Base-by-base conservation (phyloP, 768 basidiomycete genomes). In the Mycena albidolilacea region DNA sequence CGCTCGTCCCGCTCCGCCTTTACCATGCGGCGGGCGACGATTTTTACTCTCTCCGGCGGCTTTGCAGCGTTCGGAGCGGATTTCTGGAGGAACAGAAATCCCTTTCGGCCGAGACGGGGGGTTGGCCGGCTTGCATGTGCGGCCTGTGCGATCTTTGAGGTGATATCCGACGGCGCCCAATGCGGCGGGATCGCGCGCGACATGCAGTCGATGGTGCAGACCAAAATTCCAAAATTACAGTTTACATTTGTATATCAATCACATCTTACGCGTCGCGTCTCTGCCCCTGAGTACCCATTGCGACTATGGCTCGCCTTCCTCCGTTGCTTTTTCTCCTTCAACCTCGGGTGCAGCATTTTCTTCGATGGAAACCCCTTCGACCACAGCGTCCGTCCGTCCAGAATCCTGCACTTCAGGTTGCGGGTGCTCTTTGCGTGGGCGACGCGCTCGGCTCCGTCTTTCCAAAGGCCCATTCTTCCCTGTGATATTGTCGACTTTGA, bases 1-100 rank as follows among this genome's bases (percentile, higher is more conserved):
- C 83, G 81, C 77, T 86, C 86, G 65, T 85, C 85, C 46, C 84
- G 81, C 71, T 87, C 86, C 2, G 85, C 84, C 79, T 86, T 87
- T 19, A 62, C 63, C 14, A 81, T 77, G 41, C 83, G 79, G 46
- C 79, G 76, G 14, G 65, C 64, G n/a, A 65, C 69, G 62, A 78
- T 73, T 54, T 67, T 66, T 19, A 74, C 37, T 35, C 55, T 75
- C 78, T 80, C 78, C 77, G 67, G 79, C 77, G 75, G 73, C 52
- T 67, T 67, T 23, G 70, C 64, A 21, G 66, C 48, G n/a, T 10
- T 38, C 52, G 65, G 58, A 0, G 21, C 19, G 10, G 55, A 41
- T 66, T 72, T 69, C 8, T 68, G 43, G 10, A 67, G 30, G 66
- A 54, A 67, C 44, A 58, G 21, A 19, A 70, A 58, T 3, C 66